Base-by-base conservation (phyloP, 1,139 yeast genomes). In the Hansenula anomala region DNA sequence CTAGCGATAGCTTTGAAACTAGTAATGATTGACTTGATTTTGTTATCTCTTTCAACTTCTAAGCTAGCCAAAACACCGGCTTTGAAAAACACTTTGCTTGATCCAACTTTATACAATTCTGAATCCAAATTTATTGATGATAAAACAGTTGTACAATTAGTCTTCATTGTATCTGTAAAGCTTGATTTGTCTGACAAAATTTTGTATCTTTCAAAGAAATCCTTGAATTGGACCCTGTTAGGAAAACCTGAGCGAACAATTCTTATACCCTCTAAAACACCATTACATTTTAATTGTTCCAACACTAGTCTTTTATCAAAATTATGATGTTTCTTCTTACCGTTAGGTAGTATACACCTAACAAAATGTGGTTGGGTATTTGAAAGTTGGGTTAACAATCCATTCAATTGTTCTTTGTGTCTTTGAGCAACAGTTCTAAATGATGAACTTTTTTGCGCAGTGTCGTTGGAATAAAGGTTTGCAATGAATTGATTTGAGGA, bases 191-290 rank as follows among this genome's bases (percentile, higher is more conserved):
- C 42, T 49, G 69, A 55, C 29, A 94, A 66, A 19, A 90, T 75
- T 25, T 77, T 75, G 57, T 94, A 94, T 40, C 96, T 71, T 38
- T 67, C 73, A 42, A 75, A 77, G 61, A 94, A 92, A 40, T 88
- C 95, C 33, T 80, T 75, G 60, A 90, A 92, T 35, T 82, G 76
- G 58, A 92, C 76, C 49, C 97, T 75, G 61, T 94, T 94, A 2
- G 99, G 98, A 58, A 85, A 94, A 4, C 99, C 99, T 14, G 96
- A 90, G 48, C 99, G 73, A 0, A 97, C 96, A 46, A 94, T 92
- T 61, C 98, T 74, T 32, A 94, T 94, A 47, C 99, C 99, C 67
- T 94, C 99, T 36, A 94, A 66, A 13, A 94, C 99, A 73, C 99
- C 99, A 58, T 94, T 94, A 59, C 97, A 94, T 46, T 97, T 73